Evolutionary conservation across 2,329 filamentous ascomycete genomes (phyloP).

Genomic region (Penicillium aurantiogriseum): DNA sequence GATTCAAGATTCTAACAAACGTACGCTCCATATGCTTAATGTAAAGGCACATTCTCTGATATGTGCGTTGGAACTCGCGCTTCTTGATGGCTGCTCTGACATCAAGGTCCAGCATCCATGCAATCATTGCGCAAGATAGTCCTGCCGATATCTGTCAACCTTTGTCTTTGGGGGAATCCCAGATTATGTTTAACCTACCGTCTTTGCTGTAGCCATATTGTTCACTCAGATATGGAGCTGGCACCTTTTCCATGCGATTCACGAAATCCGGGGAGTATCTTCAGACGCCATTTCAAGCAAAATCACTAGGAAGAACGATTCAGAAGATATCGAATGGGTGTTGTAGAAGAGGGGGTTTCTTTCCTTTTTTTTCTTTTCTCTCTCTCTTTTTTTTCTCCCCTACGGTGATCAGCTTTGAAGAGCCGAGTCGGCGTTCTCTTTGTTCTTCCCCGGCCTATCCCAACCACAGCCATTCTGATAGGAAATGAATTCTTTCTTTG

Average conservation of each 20-base stretch:
- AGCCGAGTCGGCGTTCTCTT: neutral
- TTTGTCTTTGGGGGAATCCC: neutral
- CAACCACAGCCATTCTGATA: neutral
- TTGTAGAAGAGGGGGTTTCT: neutral
- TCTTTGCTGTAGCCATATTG: slow-evolving; percentile 2
- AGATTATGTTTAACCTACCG: neutral
- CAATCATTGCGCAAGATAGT: slow-evolving; percentile 6
- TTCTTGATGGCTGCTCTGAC: slow-evolving; percentile 3
- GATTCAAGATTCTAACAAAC: neutral
- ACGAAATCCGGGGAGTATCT: neutral
- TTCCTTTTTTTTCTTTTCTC: neutral
- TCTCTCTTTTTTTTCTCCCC: too few species aligned
- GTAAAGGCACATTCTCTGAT: slow-evolving; percentile 3
- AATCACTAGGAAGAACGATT: neutral
- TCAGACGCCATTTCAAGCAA: neutral
- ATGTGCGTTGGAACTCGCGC: slow-evolving; percentile 7
- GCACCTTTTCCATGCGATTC: slow-evolving; percentile 5
- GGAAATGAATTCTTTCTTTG: neutral
- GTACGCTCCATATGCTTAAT: slow-evolving; percentile 8
- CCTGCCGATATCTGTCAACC: neutral
- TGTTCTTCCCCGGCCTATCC: neutral
- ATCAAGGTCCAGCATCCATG: slow-evolving; percentile 9
- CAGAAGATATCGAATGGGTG: neutral
- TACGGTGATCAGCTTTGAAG: neutral
- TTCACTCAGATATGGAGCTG: slow-evolving; percentile 1